Base-by-base conservation (phyloP, 2,329 filamentous ascomycete genomes). In the Xylaria sp. region DNA sequence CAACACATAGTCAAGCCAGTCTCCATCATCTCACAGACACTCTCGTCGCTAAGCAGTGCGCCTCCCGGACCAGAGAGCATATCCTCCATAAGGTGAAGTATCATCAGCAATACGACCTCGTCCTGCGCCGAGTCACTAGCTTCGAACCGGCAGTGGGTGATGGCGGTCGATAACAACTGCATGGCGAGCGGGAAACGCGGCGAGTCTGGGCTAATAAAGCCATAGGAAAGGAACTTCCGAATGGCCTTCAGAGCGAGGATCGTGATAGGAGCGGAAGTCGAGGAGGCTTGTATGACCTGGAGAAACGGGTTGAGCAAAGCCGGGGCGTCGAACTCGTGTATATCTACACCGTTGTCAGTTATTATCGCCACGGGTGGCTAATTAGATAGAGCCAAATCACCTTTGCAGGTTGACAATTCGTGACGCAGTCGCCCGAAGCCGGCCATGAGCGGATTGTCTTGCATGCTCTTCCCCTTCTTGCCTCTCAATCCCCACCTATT, bases 11-110 rank as follows among this genome's bases (percentile, higher is more conserved):
- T 97, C 68, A 99, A 79, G 1, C 94, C 95, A 1, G 93, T 94
- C 76, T 97, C 95, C 94, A 99, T 98, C 93, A 99, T 98, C 76
- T 97, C 93, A 75, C 96, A 99, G 11, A 99, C 93, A 74, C 94
- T 98, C 79, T 98, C 94, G 72, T 99, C 95, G 61, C 94, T 96
- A n/a, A 99, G 82, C 11, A 98, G 87, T 68, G 96, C 90, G 38
- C 95, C 95, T 31, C 94, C 93, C 0, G 94, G 92, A 0, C 95
- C 92, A 15, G 94, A 96, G 71, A 99, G 89, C 91, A 99, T 97
- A 72, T 93, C 92, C 78, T 99, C 95, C 95, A 99, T 99, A 49
- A 99, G 84, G 74, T 97, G 95, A 63, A 99, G 78, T 71, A 99
- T 98, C 79, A 96, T 90, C 59, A 98, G 82, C 57, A 98, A 84